Evolutionary conservation across 1,139 yeast genomes (phyloP), one percentile per base, ranked within the genome.

Genomic region (Suhomyces bokatorum): DNA sequence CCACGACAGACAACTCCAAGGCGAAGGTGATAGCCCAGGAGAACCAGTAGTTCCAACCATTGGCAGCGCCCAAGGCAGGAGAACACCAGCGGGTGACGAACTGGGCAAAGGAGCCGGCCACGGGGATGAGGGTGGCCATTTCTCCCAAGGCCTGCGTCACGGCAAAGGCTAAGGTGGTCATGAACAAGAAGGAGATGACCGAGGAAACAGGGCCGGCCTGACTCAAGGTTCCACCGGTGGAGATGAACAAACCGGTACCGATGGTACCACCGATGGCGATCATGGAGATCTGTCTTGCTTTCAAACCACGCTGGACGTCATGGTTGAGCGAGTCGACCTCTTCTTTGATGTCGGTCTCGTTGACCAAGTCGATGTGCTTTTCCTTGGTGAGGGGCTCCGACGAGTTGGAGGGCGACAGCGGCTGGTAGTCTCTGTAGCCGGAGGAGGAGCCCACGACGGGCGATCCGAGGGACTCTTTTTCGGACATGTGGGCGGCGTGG

Each of bases 1-100:
- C 91, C 30, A 85, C 82, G 22, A 88, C 87, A 13, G 91, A 84
- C 46, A 88, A 70, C 66, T 88, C 96, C 48, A 87, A 80, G 6
- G 95, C 88, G 66, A 80, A 86, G 2, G 96, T 86, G 52, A 85
- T 83, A 44, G 89, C 88, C 93, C 95, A 87, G 16, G 87, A 80
- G 64, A 86, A 87, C 91, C 93, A 87, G 63, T 88, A 89, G 67
- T 81, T 75, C 80, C 88, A 87, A 45, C 93, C 95, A 56, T 83
- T 82, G 38, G 95, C 83, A 46, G 87, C 88, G 51, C 95, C 95
- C 46, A 85, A 69, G 9, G 90, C 80, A 26, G 84, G 85, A 10
- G 86, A 80, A 44, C 79, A 63, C 73, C 87, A 87, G 58, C 90
- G 69, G 43, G 85, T 72, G 27, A 70, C 69, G 49, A 73, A 74